Base-by-base conservation (phyloP, 305 asterid genomes). In the Stenogyne calaminthoides region DNA sequence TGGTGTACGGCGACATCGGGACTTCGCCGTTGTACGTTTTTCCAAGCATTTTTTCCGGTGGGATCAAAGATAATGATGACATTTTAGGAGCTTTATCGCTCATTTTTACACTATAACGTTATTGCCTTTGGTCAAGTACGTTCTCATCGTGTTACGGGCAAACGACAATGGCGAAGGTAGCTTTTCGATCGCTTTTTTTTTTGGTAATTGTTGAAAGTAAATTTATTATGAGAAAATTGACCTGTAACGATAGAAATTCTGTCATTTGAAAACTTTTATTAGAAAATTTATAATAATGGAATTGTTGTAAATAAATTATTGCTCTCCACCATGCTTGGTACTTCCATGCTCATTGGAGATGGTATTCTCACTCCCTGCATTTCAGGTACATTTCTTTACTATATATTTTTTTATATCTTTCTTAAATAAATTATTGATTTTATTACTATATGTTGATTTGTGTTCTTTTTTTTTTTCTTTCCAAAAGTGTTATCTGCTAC, bases 291-390 rank as follows among this genome's bases (percentile, higher is more conserved):
- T 4, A 67, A 70, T 0, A 3, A 54, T 0, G 87, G 89, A 69
- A 68, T 44, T 1, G 64, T 80, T 4, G 85, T 88, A 0, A 91
- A 83, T 77, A 70, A 74, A 10, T 40, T 91, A 5, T 42, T 88
- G 10, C 74, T 86, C 3, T 85, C 88, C 34, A 82, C 97, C 1
- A 86, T 91, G 89, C 94, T 89, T 6, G 94, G 94, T 8, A 91
- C 96, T 67, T 85, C 94, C 52, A 88, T 89, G 96, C 91, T 89
- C 18, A 87, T 89, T 40, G 96, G 97, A 0, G 96, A 89, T 70
- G 97, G 96, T 1, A 71, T 89, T 25, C 86, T 89, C n/a, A 91
- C 94, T 70, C 94, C 96, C 0, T 86, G 89, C 15, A 91, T 88
- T 64, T 86, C 89, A 46, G 90, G 87, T 81, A 74, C 20, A n/a